Conservation (phyloP, 169 alveolate species). For the Cryptosporidium felis region DNA sequence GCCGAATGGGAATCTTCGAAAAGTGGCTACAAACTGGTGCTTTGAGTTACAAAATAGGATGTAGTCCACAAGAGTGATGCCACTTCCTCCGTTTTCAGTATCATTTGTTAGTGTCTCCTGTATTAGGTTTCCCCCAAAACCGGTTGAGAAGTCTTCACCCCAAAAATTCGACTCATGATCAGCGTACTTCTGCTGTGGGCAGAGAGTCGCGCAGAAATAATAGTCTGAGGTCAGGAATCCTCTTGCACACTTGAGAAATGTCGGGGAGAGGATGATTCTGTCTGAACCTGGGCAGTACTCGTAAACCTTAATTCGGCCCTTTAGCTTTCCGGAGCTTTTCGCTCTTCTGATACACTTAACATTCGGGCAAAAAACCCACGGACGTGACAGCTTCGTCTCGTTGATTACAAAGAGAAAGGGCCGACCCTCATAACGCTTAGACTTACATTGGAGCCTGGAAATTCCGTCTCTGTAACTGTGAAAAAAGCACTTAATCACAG, state of each 20-base stretch:
- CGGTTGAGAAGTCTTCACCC: constrained; percentile 62
- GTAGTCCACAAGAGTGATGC: constrained; percentile 22
- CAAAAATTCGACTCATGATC: constrained; percentile 69
- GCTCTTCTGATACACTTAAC: constrained; percentile 62
- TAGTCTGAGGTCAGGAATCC: constrained; percentile 63
- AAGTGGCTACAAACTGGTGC: constrained; percentile 68
- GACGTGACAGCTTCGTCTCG: constrained; percentile 64
- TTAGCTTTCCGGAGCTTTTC: constrained; percentile 58
- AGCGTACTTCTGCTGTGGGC: constrained; percentile 69
- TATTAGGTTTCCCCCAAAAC: constrained; percentile 62
- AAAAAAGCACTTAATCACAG: constrained; percentile 46
- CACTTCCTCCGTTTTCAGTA: constrained; percentile 27
- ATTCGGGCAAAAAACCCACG: constrained; percentile 70
- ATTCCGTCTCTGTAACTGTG: constrained; percentile 66
- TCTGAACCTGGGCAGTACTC: constrained; percentile 53
- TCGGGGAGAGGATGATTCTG: constrained; percentile 38
- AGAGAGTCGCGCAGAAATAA: constrained; percentile 56
- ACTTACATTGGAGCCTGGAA: constrained; percentile 55
- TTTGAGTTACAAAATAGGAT: constrained; percentile 55
- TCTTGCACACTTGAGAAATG: constrained; percentile 58
- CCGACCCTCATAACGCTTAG: constrained; percentile 59
- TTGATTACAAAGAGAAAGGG: constrained; percentile 58
- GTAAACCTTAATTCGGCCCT: constrained; percentile 46
- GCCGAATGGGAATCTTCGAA: constrained; percentile 26
- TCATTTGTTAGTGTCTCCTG: constrained; percentile 45